Percentiles rank a stretch among this genome's conserved stretches.
phyloP scores from a whole-genome alignment of 352 stramenopile species.

The Globisporangium nunn region DNA sequence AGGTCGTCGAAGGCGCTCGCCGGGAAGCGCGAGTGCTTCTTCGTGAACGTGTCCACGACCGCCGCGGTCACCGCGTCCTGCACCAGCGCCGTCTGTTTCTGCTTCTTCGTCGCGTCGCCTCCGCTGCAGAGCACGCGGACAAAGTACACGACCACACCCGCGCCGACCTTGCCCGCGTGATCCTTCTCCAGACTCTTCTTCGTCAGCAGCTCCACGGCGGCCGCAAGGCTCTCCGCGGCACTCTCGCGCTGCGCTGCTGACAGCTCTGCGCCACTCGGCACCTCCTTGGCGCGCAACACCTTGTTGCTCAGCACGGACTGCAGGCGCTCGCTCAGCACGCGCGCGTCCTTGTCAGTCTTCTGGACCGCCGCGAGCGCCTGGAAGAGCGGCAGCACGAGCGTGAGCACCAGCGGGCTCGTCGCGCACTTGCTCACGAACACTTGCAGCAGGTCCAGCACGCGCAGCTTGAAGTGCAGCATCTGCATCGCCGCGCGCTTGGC shows the following conservation, averaged over 20 bases:
- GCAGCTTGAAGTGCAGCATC: slow-evolving; percentile 81
- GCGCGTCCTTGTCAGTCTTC: slow-evolving; percentile 52
- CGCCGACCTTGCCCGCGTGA: slow-evolving; percentile 48
- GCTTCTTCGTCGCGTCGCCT: slow-evolving; percentile 1
- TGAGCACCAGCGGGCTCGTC: slow-evolving; percentile 27
- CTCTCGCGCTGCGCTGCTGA: neutral
- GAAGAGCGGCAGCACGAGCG: slow-evolving; percentile 60
- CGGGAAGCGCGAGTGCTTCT: slow-evolving; percentile 80
- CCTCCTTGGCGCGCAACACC: slow-evolving; percentile 55
- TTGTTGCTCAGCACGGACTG: slow-evolving; percentile 64
- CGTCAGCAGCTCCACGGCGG: slow-evolving; percentile 34
- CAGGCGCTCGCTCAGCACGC: slow-evolving; percentile 68
- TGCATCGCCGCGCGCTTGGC: slow-evolving; percentile 57
- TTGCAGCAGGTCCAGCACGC: slow-evolving; percentile 73
- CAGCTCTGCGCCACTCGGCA: slow-evolving; percentile 16
- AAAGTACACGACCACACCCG: slow-evolving; percentile 50
- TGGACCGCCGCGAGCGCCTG: slow-evolving; percentile 41
- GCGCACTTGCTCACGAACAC: slow-evolving; percentile 44
- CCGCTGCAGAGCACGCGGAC: slow-evolving; percentile 38
- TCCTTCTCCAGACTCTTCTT: slow-evolving; percentile 57
- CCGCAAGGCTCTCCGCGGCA: slow-evolving; percentile 25
- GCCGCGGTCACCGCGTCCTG: slow-evolving; percentile 23
- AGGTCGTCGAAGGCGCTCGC: slow-evolving; percentile 65
- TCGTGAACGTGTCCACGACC: slow-evolving; percentile 60
- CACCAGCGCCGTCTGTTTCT: slow-evolving; percentile 3